These are phyloP conservation scores for Trametes pubescens DNA, from an alignment of 1,284 basidiomycete species.

Conservation along the genomic window DNA sequence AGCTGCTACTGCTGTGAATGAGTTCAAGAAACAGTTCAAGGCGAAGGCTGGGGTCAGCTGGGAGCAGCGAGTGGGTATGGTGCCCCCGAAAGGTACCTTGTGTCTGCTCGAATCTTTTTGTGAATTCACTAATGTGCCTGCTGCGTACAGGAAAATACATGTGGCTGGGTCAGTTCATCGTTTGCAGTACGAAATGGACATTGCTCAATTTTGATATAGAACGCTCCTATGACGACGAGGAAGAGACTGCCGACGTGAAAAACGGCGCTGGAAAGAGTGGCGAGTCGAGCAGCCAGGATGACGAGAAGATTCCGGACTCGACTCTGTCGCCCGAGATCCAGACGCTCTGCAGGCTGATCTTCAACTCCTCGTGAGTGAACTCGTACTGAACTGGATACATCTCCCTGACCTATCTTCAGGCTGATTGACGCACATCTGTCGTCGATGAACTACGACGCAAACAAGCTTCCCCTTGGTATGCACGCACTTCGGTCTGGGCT, in stretches of 20 bases:
- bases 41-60: slow-evolving; percentile 60
- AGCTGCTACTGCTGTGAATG: slow-evolving; percentile 48
- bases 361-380: slow-evolving; percentile 54
- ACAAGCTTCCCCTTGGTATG: slow-evolving; percentile 69
- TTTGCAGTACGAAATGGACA: neutral
- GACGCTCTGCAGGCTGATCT: slow-evolving; percentile 64
- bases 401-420: slow-evolving; percentile 39
- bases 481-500: slow-evolving; percentile 12
- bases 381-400: neutral
- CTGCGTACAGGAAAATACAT: slow-evolving; percentile 60
- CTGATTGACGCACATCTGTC: slow-evolving; percentile 64
- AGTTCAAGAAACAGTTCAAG: slow-evolving; percentile 72
- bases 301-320: slow-evolving; percentile 58
- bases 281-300: slow-evolving; percentile 46
- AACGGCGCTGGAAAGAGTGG: slow-evolving; percentile 28
- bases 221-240: slow-evolving; percentile 58
- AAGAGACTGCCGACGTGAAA: slow-evolving; percentile 44
- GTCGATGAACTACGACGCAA: slow-evolving; percentile 77
- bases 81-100: slow-evolving; percentile 55
- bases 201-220: slow-evolving; percentile 43
- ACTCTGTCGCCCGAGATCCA: slow-evolving; percentile 56
- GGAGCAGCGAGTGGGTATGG: slow-evolving; percentile 64
- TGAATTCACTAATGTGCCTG: neutral
- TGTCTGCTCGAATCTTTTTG: too few relatives aligned
- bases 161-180: slow-evolving; percentile 56